Percentiles rank a stretch among this genome's conserved stretches.
These are phyloP conservation scores for Penicillium fuscoglaucum DNA, from an alignment of 2,329 filamentous ascomycete genomes.

Conservation along the genomic window DNA sequence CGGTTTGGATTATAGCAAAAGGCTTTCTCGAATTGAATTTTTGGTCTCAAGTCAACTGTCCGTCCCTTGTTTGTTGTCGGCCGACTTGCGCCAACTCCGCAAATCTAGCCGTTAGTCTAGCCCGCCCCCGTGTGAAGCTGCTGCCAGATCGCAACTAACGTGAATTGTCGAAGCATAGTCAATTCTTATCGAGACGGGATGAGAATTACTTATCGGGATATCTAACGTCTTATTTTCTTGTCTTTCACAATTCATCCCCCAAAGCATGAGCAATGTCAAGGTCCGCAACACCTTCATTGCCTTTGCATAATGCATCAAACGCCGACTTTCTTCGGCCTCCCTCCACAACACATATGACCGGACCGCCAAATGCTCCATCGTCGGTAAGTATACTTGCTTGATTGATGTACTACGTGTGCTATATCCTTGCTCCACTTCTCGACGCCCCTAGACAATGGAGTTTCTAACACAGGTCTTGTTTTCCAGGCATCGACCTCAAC, in stretches of 20 bases:
- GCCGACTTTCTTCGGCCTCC: conserved; percentile 30
- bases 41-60: neutral
- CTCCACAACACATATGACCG: conserved; percentile 31
- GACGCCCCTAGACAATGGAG: neutral
- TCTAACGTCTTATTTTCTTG: conserved; percentile 15
- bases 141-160: conserved; percentile 36
- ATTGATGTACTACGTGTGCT: neutral
- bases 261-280: conserved; percentile 62
- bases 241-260: conserved; percentile 8
- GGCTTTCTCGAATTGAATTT: neutral
- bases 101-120: conserved; percentile 13
- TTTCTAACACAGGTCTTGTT: conserved; percentile 18
- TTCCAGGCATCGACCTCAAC: conserved; percentile 46
- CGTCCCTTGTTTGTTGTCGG: neutral
- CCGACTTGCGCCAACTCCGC: conserved; percentile 9
- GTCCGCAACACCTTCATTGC: conserved; percentile 59
- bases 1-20: conserved; percentile 1
- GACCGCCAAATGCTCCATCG: conserved; percentile 31
- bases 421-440: neutral
- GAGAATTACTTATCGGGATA: conserved; percentile 24
- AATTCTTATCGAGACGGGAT: conserved; percentile 28
- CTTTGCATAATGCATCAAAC: conserved; percentile 54
- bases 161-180: conserved; percentile 20
- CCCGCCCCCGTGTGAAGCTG: conserved; percentile 21
- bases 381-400: conserved; percentile 33